These are phyloP conservation scores for Sphagnum tenellum DNA, from an alignment of 225 moss, liverwort and hornwort species.

Conservation along the genomic window DNA sequence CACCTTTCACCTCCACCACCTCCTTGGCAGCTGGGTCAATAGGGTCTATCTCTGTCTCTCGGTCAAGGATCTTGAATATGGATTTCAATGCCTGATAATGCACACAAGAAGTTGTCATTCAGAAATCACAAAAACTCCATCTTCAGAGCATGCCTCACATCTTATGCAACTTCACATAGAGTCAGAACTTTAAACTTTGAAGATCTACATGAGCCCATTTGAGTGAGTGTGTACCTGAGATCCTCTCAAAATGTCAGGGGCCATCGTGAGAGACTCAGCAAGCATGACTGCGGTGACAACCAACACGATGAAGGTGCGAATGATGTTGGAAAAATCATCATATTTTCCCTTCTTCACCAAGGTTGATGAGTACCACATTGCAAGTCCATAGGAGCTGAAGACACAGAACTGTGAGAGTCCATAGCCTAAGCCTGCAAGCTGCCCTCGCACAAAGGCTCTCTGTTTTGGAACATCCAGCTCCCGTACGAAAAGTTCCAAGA, in stretches of 20 bases:
- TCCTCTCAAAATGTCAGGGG: slow-evolving; percentile 47
- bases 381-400: slow-evolving; percentile 54
- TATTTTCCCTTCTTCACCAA: slow-evolving; percentile 37
- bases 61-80: slow-evolving; percentile 47
- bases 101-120: not conserved
- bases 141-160: too few species aligned
- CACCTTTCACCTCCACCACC: slow-evolving; percentile 41
- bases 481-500: slow-evolving; percentile 40
- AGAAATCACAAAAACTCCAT: not conserved
- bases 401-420: slow-evolving; percentile 42
- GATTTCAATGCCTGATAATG: slow-evolving; percentile 41
- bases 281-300: slow-evolving; percentile 56
- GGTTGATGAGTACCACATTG: slow-evolving; percentile 54
- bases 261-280: slow-evolving; percentile 48
- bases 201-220: too few species aligned
- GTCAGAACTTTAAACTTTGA: not conserved
- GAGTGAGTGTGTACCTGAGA: slow-evolving; percentile 22
- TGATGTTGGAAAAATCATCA: slow-evolving; percentile 44
- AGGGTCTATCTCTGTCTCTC: slow-evolving; percentile 41
- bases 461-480: slow-evolving; percentile 44
- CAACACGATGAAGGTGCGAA: slow-evolving; percentile 46
- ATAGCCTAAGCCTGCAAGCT: slow-evolving; percentile 42
- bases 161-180: not conserved
- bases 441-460: slow-evolving; percentile 34
- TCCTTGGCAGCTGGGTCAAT: slow-evolving; percentile 27